Conservation (phyloP, 2,329 filamentous ascomycete genomes). For the Colletotrichum neosansevieriae region DNA sequence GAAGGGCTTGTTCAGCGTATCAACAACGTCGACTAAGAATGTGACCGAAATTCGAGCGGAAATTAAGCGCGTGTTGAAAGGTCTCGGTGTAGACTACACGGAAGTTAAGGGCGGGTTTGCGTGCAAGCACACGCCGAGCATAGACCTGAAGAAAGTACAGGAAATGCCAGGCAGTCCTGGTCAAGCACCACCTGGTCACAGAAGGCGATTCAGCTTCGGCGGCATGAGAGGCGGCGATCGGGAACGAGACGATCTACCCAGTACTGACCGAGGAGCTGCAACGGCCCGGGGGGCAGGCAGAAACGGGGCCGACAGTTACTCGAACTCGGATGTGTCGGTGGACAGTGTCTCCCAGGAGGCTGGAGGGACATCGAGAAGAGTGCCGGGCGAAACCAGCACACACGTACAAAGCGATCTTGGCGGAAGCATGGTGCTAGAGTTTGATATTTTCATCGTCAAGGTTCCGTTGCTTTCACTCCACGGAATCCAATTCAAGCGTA, state of each 20-base stretch:
- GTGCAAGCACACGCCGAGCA: slow-evolving; percentile 89
- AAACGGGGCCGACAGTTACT: slow-evolving; percentile 77
- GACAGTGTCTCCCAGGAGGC: slow-evolving; percentile 74
- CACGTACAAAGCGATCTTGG: slow-evolving; percentile 92
- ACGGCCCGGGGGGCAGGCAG: slow-evolving; percentile 59
- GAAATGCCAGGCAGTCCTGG: slow-evolving; percentile 73
- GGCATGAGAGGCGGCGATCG: slow-evolving; percentile 71
- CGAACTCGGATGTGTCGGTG: slow-evolving; percentile 88
- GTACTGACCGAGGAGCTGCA: slow-evolving; percentile 59
- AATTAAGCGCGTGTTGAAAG: slow-evolving; percentile 88
- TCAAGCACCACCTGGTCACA: slow-evolving; percentile 67
- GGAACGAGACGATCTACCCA: slow-evolving; percentile 78
- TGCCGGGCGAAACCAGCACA: slow-evolving; percentile 89
- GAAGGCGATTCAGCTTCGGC: slow-evolving; percentile 86
- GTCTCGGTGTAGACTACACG: slow-evolving; percentile 88
- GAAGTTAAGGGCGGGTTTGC: slow-evolving; percentile 96
- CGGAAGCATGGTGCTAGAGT: slow-evolving; percentile 84
- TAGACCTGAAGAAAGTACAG: slow-evolving; percentile 81
- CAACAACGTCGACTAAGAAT: slow-evolving; percentile 93
- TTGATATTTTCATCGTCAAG: slow-evolving; percentile 98
- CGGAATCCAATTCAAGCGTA: slow-evolving; percentile 97
- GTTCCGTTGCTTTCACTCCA: slow-evolving; percentile 92
- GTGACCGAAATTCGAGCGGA: slow-evolving; percentile 87
- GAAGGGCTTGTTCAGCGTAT: slow-evolving; percentile 97
- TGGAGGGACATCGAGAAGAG: slow-evolving; percentile 64